A percentile compares a stretch with the other conserved stretches of the same genome.
phyloP scores from a whole-genome alignment of 1,139 yeast species.

The Yueomyces sp. region DNA sequence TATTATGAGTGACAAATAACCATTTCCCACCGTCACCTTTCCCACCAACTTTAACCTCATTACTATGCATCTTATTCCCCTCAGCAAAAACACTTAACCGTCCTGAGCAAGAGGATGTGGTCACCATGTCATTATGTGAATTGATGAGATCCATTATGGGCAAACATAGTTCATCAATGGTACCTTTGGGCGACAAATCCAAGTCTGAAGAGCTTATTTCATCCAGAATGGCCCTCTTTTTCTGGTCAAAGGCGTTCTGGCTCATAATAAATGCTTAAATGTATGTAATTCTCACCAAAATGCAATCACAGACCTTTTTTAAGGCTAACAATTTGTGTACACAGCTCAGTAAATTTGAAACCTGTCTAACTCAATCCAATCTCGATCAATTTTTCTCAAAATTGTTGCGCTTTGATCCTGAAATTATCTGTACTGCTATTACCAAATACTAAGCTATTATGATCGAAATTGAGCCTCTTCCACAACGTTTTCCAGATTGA shows the following conservation, averaged over 20 bases:
- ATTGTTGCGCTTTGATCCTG: too few species aligned
- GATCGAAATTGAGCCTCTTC: too few species aligned
- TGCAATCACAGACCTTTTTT: too few species aligned
- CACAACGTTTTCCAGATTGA: too few species aligned
- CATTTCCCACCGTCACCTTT: constrained; percentile 78
- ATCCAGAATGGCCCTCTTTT: constrained; percentile 44
- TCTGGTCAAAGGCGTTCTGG: constrained; percentile 53
- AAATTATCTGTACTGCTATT: too few species aligned
- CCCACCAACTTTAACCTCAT: constrained; percentile 47
- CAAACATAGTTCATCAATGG: constrained; percentile 57
- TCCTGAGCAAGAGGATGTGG: constrained; percentile 84
- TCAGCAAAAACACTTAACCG: constrained; percentile 71
- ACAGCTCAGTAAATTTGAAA: too few species aligned
- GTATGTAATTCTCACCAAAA: too few species aligned
- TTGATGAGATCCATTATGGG: constrained; percentile 65
- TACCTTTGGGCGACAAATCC: constrained; percentile 77
- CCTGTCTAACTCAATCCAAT: too few species aligned
- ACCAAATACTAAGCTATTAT: too few species aligned
- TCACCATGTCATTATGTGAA: constrained; percentile 52
- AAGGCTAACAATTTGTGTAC: too few species aligned
- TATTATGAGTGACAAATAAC: constrained; percentile 71
- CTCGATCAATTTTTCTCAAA: too few species aligned
- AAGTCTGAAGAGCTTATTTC: constrained; percentile 41
- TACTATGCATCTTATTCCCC: constrained; percentile 30
- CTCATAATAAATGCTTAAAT: background rate